Percentiles rank a stretch among this genome's conserved stretches.
Evolutionary conservation across 148 eudicot genomes (phyloP).

Genomic region (Vaccinium myrtillus): DNA sequence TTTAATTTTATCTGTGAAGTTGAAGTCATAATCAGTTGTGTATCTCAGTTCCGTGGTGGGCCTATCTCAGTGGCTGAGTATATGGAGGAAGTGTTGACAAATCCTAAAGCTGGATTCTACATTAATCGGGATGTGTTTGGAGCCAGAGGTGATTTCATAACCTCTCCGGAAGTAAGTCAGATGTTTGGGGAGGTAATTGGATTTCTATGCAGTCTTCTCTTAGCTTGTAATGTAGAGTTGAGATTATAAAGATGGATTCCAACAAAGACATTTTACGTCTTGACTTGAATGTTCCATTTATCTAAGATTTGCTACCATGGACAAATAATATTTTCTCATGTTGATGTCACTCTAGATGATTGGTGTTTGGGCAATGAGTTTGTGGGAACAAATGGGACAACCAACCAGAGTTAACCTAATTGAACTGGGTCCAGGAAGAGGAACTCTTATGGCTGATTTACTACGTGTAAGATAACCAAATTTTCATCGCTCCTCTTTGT

Average conservation of each 20-base stretch:
- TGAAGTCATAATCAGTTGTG: neutral
- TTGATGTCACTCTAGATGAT: slow-evolving; percentile 52
- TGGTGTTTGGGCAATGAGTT: slow-evolving; percentile 94
- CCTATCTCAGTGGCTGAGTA: slow-evolving; percentile 96
- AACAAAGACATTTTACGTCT: neutral
- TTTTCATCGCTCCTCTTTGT: slow-evolving; percentile 4
- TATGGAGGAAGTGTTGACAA: slow-evolving; percentile 97
- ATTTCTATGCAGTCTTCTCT: neutral
- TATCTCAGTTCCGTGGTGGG: slow-evolving; percentile 84
- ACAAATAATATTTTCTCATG: neutral
- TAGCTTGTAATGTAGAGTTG: neutral
- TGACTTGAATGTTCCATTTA: neutral
- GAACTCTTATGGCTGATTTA: slow-evolving; percentile 97
- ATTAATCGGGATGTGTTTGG: slow-evolving; percentile 98
- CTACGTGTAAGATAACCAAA: slow-evolving; percentile 57
- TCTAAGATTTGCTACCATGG: neutral
- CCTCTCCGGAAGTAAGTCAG: slow-evolving; percentile 99
- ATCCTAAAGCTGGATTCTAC: slow-evolving; percentile 90
- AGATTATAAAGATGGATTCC: neutral
- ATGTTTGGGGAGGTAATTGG: slow-evolving; percentile 95
- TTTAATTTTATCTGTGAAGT: too few species aligned
- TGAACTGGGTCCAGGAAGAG: slow-evolving; percentile 98
- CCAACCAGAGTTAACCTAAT: slow-evolving; percentile 70
- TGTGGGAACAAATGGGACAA: slow-evolving; percentile 97
- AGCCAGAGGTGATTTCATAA: slow-evolving; percentile 90